Base-by-base conservation (phyloP, 768 basidiomycete genomes). In the Suillus subluteus region DNA sequence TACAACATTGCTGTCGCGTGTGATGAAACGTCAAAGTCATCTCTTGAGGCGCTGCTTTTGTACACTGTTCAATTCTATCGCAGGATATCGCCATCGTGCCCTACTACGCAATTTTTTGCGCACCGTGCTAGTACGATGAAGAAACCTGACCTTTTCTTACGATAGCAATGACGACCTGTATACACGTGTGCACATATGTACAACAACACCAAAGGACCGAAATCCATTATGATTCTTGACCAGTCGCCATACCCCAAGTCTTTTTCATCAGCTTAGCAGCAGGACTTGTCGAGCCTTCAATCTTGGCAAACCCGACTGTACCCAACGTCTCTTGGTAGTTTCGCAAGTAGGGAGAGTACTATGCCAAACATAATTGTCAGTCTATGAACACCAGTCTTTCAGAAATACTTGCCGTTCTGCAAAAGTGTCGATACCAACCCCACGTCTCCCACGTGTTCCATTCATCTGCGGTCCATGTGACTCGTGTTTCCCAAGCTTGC, bases 401-500 rank as follows among this genome's bases (percentile, higher is more conserved):
- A 63, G 30, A 32, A 46, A 15, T 80, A 71, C 92, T 69, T 63
- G 95, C 95, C 76, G 80, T 83, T 72, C 94, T 83, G 76, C 91
- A 92, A 80, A 95, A 96, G 71, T 97, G 93, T 67, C 91, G 82
- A 71, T 92, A 96, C 95, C 95, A 96, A 2, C 91, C 89, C 91
- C 92, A 95, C 0, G 90, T 92, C 79, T 92, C 89, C 94, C 93
- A 95, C 1, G 86, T 82, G 73, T 86, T 85, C 95, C 95, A 96
- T 64, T 91, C 89, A 35, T 88, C 86, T 44, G 86, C 83, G 26
- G 82, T 82, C 93, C 93, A 95, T 38, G 80, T 84, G 1, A 81
- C 82, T 30, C 92, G 89, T 52, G 86, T 86, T 41, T 87, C 82
- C 94, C 94, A 95, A 0, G 87, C 85, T 6, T 83, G 80, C 70